These are phyloP conservation scores for Penicillium pancosmium DNA, from an alignment of 495 filamentous ascomycete genomes.

Conservation along the genomic window DNA sequence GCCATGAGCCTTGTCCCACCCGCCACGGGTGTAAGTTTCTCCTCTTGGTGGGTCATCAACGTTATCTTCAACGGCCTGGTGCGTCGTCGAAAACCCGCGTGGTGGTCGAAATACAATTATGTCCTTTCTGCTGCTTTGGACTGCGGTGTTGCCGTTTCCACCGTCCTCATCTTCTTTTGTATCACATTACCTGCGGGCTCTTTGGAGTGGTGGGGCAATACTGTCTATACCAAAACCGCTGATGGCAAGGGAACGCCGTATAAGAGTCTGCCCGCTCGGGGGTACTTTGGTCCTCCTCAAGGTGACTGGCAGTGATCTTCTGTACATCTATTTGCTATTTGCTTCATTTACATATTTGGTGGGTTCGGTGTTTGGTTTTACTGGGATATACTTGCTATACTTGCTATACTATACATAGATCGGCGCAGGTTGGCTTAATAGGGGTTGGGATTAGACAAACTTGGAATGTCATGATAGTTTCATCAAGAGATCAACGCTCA, in stretches of 20 bases:
- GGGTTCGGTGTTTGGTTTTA: background rate
- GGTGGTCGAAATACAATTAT: slow-evolving; percentile 70
- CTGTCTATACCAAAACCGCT: slow-evolving; percentile 47
- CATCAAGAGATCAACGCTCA: background rate
- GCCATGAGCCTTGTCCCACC: slow-evolving; percentile 66
- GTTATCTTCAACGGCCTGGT: slow-evolving; percentile 66
- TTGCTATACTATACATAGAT: background rate
- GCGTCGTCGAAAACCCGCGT: slow-evolving; percentile 57
- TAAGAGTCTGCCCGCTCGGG: slow-evolving; percentile 40
- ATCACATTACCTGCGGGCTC: slow-evolving; percentile 65
- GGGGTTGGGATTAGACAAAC: no score
- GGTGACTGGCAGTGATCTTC: slow-evolving; percentile 46
- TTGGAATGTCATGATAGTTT: no score
- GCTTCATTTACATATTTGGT: background rate
- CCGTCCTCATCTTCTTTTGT: slow-evolving; percentile 67
- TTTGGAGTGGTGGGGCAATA: slow-evolving; percentile 72
- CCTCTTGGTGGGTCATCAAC: slow-evolving; percentile 69
- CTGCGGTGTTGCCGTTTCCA: slow-evolving; percentile 62
- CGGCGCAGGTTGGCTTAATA: no score
- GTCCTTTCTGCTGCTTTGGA: slow-evolving; percentile 63
- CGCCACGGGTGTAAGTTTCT: slow-evolving; percentile 68
- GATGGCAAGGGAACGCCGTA: slow-evolving; percentile 51
- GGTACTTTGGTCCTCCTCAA: slow-evolving; percentile 62
- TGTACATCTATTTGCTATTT: background rate
- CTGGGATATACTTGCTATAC: background rate